phyloP scores from a whole-genome alignment of 345 rosid species.

The Boechera stricta region DNA sequence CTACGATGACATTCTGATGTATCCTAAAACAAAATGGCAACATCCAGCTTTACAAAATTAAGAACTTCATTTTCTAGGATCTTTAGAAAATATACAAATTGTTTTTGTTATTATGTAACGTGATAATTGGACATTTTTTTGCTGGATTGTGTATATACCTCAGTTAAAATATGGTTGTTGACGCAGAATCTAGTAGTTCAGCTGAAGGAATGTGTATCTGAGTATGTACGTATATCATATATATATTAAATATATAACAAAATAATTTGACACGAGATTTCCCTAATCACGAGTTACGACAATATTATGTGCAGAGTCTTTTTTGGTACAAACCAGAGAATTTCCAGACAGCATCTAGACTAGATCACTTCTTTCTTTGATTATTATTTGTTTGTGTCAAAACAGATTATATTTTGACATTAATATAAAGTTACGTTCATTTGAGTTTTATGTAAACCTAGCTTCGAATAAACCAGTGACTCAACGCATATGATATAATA shows the following conservation, averaged over 20 bases:
- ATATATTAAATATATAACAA: neutral
- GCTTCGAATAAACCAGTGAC: neutral
- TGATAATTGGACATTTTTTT: conserved; percentile 33
- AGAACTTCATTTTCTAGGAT: neutral
- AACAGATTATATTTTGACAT: neutral
- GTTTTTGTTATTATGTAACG: conserved; percentile 28
- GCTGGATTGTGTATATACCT: conserved; percentile 5
- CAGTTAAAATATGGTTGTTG: conserved; percentile 42
- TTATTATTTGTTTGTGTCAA: neutral
- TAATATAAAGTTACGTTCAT: conserved; percentile 1
- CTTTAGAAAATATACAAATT: neutral
- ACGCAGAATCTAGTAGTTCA: conserved; percentile 36
- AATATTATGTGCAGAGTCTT: neutral
- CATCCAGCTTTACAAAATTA: conserved; percentile 26
- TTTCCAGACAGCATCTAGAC: conserved; percentile 22
- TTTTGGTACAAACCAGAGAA: conserved; percentile 19
- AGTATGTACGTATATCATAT: neutral
- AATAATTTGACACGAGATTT: conserved; percentile 13
- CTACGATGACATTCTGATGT: neutral
- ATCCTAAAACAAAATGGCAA: neutral
- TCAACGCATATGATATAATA: neutral
- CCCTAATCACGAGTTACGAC: conserved; percentile 34
- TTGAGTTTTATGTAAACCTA: neutral
- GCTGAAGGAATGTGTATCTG: conserved; percentile 26
- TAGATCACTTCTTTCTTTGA: conserved; percentile 2